Conservation (phyloP, 2,329 filamentous ascomycete genomes). For the Paraphaeosphaeria minitans region DNA sequence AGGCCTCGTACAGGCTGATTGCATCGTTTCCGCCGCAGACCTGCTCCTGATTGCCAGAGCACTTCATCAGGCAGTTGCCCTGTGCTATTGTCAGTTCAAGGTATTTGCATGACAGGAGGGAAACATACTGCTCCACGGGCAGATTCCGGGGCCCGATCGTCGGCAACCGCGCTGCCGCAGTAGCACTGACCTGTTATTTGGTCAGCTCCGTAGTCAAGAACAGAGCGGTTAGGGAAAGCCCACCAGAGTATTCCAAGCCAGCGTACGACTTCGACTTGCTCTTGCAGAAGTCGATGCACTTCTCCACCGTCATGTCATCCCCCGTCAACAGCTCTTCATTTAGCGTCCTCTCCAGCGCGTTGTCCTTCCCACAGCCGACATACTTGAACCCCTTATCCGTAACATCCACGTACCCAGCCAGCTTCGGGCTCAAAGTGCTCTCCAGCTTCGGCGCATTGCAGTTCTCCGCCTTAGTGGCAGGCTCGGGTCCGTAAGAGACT, state of each 20-base stretch:
- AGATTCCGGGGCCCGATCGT: constrained; percentile 23
- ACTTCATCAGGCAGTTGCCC: constrained; percentile 61
- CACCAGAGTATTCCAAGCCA: constrained; percentile 58
- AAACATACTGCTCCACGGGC: constrained; percentile 1
- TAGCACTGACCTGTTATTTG: constrained; percentile 58
- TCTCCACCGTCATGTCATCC: constrained; percentile 59
- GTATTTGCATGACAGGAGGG: background rate
- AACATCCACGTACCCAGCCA: constrained; percentile 51
- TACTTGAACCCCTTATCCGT: constrained; percentile 60
- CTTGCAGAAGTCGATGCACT: constrained; percentile 61
- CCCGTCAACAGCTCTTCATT: constrained; percentile 27
- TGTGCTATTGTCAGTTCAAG: constrained; percentile 25
- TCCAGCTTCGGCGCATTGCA: constrained; percentile 21
- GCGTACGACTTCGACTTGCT: constrained; percentile 57
- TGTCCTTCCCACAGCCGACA: constrained; percentile 63
- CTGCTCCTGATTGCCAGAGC: constrained; percentile 53
- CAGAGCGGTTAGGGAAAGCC: background rate
- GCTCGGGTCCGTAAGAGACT: constrained; percentile 47
- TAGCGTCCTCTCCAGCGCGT: constrained; percentile 40
- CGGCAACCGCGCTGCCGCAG: constrained; percentile 44
- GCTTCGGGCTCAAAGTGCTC: constrained; percentile 49
- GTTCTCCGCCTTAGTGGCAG: constrained; percentile 11
- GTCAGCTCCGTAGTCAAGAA: background rate
- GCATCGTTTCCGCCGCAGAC: constrained; percentile 23
- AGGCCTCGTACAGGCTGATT: constrained; percentile 25